Evolutionary conservation across 306 rosid species (phyloP), one percentile per base, ranked within the genome.

Genomic region (Gastrolobium villosum): DNA sequence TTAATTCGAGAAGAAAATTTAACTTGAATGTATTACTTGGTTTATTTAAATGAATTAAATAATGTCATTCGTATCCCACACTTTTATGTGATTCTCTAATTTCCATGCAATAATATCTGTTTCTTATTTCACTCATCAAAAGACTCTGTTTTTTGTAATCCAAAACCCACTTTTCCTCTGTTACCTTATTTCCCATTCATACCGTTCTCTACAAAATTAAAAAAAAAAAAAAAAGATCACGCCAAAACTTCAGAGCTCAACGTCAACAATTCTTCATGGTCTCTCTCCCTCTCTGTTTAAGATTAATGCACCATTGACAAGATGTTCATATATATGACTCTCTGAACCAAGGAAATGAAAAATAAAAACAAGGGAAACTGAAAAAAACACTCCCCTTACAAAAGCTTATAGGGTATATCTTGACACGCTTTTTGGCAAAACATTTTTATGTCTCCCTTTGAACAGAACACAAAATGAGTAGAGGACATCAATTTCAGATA

Each of bases 201-300:
- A 55, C 20, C 6, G 4, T 11, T 26, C 64, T 28, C 20, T 1
- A 15, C 3, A 4, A 32, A 8, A 10, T 4, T 4, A n/a, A 1
- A 0, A 2, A 20, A 28, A 35, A 70, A 37, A n/a, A n/a, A n/a
- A 20, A 28, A 35, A 70, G 32, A 20, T 20, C 26, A 20, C 26
- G 26, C 0, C 26, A 20, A 20, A 20, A 20, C 26, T 20, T 20
- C 26, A 28, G 31, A 62, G 34, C 6, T 26, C 13, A 7, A 37
- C 62, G 2, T 60, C 10, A 14, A 46, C 61, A 10, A 46, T 59
- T 50, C 61, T 62, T 68, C 84, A 84, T 81, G 86, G 90, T 82
- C 2, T 15, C 34, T 65, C 55, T 61, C 84, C 70, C 43, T 75
- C 56, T 71, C 63, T 81, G 4, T n/a, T 40, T 69, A 41, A 30